Conservation (phyloP, 441 rosid species). For the Syzygium malaccense region DNA sequence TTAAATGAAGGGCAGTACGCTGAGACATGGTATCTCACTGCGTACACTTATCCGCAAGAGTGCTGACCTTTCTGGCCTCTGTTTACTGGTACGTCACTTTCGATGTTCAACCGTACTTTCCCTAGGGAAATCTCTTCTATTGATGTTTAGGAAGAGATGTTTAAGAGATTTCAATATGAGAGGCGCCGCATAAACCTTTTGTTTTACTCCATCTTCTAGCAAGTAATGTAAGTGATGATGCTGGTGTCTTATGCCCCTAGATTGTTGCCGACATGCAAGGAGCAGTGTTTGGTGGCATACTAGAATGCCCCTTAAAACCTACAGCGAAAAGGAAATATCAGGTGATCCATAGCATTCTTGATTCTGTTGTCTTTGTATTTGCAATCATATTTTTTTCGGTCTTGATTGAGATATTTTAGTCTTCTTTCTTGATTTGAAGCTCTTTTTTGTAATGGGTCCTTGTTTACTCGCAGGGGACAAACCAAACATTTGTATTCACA, state of each 20-base stretch:
- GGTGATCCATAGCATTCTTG: conserved; percentile 21
- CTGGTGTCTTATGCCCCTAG: conserved; percentile 34
- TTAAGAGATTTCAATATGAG: not conserved
- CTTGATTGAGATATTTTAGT: not conserved
- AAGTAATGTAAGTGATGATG: not conserved
- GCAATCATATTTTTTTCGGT: not conserved
- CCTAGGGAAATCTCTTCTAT: not conserved
- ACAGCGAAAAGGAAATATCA: conserved; percentile 93
- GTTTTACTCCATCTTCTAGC: not conserved
- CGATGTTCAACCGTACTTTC: not conserved
- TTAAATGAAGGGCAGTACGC: conserved; percentile 96
- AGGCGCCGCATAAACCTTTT: not conserved
- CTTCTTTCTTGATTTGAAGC: not conserved
- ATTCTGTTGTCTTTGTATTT: not conserved
- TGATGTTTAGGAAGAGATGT: not conserved
- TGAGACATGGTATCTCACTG: conserved; percentile 92
- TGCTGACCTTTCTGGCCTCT: conserved; percentile 71
- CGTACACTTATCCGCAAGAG: conserved; percentile 90
- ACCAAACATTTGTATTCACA: conserved; percentile 85
- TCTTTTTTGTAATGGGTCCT: not conserved
- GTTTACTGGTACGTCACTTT: conserved; percentile 55
- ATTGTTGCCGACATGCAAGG: conserved; percentile 86
- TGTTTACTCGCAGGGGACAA: conserved; percentile 51
- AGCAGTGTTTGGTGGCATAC: conserved; percentile 76
- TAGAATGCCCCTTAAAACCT: conserved; percentile 79